Evolutionary conservation across 2,329 filamentous ascomycete genomes (phyloP).

Genomic region (Colletotrichum tofieldiae): DNA sequence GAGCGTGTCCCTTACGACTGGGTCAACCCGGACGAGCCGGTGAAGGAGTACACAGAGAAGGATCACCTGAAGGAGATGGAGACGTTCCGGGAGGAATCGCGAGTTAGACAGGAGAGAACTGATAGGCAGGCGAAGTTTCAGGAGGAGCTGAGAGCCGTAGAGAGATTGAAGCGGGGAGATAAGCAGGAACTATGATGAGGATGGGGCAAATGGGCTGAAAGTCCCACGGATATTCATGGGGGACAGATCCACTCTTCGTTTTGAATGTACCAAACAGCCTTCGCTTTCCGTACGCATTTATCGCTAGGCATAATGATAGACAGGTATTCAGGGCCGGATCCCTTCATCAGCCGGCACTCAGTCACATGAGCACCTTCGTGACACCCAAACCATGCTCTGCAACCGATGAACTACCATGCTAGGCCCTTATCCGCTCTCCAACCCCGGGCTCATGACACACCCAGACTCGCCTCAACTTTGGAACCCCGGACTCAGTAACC

Average conservation of each 20-base stretch:
- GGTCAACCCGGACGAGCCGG: slow-evolving; percentile 32
- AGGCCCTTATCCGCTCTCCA: background rate
- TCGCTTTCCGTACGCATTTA: background rate
- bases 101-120: slow-evolving; percentile 28
- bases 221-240: background rate
- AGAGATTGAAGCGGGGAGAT: slow-evolving; percentile 23
- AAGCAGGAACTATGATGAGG: slow-evolving; percentile 30
- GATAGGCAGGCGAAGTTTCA: slow-evolving; percentile 30
- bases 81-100: slow-evolving; percentile 27
- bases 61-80: slow-evolving; percentile 37
- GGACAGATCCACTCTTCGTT: too few relatives aligned
- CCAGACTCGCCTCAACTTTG: too few relatives aligned
- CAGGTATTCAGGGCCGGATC: background rate
- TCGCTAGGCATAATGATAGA: background rate
- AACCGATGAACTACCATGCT: background rate
- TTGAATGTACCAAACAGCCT: background rate
- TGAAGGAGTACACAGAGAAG: slow-evolving; percentile 12
- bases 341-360: background rate
- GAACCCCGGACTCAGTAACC: slow-evolving; percentile 39
- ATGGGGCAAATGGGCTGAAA: background rate
- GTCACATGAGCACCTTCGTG: background rate
- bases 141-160: slow-evolving; percentile 28
- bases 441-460: background rate
- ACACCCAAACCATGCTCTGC: background rate
- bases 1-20: slow-evolving; percentile 37